phyloP scores from a whole-genome alignment of 768 basidiomycete species.

The Psilocybe cyanescens region DNA sequence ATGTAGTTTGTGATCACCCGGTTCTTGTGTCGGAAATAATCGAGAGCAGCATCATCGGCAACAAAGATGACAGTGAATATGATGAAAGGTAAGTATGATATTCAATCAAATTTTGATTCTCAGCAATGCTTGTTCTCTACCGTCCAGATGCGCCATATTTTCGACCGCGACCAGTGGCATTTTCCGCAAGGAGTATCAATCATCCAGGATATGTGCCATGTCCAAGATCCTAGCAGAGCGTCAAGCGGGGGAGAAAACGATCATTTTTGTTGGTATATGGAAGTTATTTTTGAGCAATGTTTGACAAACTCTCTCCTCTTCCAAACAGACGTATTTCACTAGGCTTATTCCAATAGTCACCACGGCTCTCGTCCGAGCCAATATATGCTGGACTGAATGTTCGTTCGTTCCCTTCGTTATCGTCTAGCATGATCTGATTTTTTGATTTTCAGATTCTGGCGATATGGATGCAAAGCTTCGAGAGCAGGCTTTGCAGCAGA shows the following conservation, averaged over 20 bases:
- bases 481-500: conserved; percentile 7
- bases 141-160: neutral
- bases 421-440: neutral
- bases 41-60: neutral
- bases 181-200: conserved; percentile 5
- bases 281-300: neutral
- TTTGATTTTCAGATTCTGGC: conserved; percentile 12
- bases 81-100: neutral
- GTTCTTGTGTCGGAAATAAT: neutral
- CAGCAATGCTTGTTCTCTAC: neutral
- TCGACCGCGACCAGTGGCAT: neutral
- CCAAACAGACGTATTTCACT: conserved; percentile 16
- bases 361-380: conserved; percentile 2
- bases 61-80: neutral
- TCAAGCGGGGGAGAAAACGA: conserved; percentile 14
- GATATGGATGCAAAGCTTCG: conserved; percentile 7
- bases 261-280: conserved; percentile 17
- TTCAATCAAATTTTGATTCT: neutral
- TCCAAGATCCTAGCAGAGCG: conserved; percentile 5
- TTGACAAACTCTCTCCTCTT: neutral
- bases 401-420: neutral
- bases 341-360: conserved; percentile 10
- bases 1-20: conserved; percentile 17
- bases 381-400: conserved; percentile 14
- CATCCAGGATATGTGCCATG: conserved; percentile 15